These are phyloP conservation scores for Yamadazyma buinensis DNA, from an alignment of 1,139 yeast genomes.

Conservation along the genomic window DNA sequence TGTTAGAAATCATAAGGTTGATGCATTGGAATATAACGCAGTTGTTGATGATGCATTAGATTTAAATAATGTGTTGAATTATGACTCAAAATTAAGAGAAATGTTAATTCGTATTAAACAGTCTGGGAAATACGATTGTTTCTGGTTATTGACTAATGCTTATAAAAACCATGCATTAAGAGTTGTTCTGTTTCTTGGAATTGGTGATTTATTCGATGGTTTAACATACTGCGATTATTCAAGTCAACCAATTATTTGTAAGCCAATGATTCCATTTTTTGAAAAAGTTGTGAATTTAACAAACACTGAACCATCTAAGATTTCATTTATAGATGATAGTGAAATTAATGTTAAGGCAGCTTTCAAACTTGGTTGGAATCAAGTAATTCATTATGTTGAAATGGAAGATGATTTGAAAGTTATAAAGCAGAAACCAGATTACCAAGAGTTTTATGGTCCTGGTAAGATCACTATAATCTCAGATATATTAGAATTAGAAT, in stretches of 20 bases:
- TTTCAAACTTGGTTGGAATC: constrained; percentile 45
- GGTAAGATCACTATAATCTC: constrained; percentile 32
- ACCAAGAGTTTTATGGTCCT: constrained; percentile 32
- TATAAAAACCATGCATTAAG: constrained; percentile 83
- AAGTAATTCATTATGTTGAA: constrained; percentile 59
- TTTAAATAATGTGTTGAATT: constrained; percentile 65
- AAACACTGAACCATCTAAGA: constrained; percentile 38
- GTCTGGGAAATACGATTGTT: constrained; percentile 30
- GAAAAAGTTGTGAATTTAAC: constrained; percentile 60
- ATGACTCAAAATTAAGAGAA: constrained; percentile 51
- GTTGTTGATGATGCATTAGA: constrained; percentile 93
- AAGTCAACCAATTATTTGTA: constrained; percentile 66
- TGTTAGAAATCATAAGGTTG: constrained; percentile 75
- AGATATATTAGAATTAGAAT: constrained; percentile 24
- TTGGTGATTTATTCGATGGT: constrained; percentile 91
- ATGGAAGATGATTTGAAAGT: constrained; percentile 37
- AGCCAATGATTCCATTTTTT: constrained; percentile 65
- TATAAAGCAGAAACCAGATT: constrained; percentile 27
- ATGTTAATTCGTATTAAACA: constrained; percentile 45
- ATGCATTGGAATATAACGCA: constrained; percentile 83
- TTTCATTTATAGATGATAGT: constrained; percentile 79
- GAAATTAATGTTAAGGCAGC: constrained; percentile 63
- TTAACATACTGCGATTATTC: constrained; percentile 87
- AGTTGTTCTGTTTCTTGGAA: constrained; percentile 71
- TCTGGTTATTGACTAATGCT: constrained; percentile 94